Evolutionary conservation across 805 yeast genomes (phyloP).

Genomic region (Saturnispora sekii): DNA sequence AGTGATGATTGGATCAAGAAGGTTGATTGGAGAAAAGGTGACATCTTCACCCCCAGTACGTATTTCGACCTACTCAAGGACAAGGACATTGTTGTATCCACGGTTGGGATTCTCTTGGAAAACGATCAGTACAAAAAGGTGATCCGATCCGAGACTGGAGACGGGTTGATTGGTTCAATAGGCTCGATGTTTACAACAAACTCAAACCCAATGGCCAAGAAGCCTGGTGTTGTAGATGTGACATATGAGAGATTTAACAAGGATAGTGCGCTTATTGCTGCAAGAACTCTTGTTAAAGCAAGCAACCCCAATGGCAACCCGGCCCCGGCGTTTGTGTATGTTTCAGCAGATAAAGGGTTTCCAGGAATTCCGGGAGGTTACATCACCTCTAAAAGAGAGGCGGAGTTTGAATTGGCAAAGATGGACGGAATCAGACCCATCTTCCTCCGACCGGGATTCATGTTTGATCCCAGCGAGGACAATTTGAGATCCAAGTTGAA

Average conservation of each 20-base stretch:
- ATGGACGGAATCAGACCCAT: conserved; percentile 47
- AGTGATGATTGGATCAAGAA: conserved; percentile 41
- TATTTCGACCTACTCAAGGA: conserved; percentile 39
- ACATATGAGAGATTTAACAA: conserved; percentile 59
- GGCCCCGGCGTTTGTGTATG: conserved; percentile 47
- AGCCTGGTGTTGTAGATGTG: conserved; percentile 23
- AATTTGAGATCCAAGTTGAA: conserved; percentile 26
- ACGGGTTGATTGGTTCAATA: conserved; percentile 22
- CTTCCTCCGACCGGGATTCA: conserved; percentile 70
- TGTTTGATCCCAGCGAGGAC: conserved; percentile 46
- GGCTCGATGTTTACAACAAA: conserved; percentile 33
- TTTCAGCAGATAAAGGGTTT: conserved; percentile 69
- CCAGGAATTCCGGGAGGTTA: conserved; percentile 65
- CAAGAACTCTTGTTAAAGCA: conserved; percentile 37
- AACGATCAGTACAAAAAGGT: conserved; percentile 56
- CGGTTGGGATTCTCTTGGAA: conserved; percentile 70
- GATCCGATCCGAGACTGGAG: conserved; percentile 26
- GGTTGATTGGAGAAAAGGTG: conserved; percentile 59
- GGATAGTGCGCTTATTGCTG: conserved; percentile 57
- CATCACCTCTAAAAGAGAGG: conserved; percentile 64
- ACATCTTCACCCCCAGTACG: conserved; percentile 55
- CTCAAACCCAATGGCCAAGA: conserved; percentile 52
- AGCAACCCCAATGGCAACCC: conserved; percentile 6
- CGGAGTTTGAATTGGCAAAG: conserved; percentile 48
- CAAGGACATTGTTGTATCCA: conserved; percentile 66